Evolutionary conservation across 306 rosid species (phyloP).

Genomic region (Dryas alaskensis): DNA sequence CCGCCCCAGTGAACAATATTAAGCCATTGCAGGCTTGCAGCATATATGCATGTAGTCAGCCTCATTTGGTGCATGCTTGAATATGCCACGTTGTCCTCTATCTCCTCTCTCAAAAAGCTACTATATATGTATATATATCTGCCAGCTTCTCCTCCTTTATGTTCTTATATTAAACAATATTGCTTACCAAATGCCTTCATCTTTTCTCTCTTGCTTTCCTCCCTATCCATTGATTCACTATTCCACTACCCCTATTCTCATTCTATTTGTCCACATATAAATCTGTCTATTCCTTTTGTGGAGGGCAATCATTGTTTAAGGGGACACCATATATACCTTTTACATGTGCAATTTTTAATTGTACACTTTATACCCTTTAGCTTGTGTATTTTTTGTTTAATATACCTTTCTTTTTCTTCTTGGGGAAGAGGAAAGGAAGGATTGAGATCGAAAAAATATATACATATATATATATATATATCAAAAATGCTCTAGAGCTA

Average conservation of each 20-base stretch:
- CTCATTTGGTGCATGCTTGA: neutral
- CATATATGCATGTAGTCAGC: no score
- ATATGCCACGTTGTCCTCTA: neutral
- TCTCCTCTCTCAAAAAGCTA: no score
- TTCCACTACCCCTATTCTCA: constrained; percentile 11
- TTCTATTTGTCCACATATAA: constrained; percentile 18
- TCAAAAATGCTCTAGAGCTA: no score
- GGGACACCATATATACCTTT: constrained; percentile 17
- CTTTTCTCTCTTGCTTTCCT: neutral
- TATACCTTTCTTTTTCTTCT: neutral
- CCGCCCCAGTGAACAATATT: neutral
- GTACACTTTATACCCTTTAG: constrained; percentile 1
- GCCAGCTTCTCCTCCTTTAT: neutral
- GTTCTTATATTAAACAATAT: neutral
- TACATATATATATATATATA: no score
- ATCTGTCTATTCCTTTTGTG: constrained; percentile 17
- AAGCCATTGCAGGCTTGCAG: neutral
- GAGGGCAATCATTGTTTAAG: constrained; percentile 22
- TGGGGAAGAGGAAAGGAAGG: neutral
- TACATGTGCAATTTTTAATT: constrained; percentile 15
- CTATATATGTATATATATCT: constrained; percentile 4
- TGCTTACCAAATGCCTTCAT: constrained; percentile 13
- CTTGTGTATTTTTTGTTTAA: neutral
- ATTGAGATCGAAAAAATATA: neutral
- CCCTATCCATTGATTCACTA: constrained; percentile 12